Base-by-base conservation (phyloP, 305 asterid species). In the Andrographis paniculata region DNA sequence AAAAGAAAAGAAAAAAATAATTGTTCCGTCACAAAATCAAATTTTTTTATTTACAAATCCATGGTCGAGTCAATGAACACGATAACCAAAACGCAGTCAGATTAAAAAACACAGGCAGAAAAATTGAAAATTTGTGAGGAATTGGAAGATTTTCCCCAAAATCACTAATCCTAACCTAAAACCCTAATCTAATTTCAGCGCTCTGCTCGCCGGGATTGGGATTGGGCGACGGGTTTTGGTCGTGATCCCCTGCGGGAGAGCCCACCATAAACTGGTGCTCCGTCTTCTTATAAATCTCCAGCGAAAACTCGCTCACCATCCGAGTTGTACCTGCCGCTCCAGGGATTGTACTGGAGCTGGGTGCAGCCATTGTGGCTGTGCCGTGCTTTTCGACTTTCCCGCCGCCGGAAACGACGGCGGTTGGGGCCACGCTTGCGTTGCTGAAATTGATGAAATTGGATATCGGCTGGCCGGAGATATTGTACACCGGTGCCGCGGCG, bases 261-360 rank as follows among this genome's bases (percentile, higher is more conserved):
- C 48, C 75, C 52, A 39, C 87, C 93, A 87, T 76, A 56, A 87
- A 78, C 61, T 87, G 94, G 62, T 75, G 89, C 65, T 87, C 96
- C 57, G 63, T 87, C 60, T 72, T 86, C 20, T 77, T 82, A 42
- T 65, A 79, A 19, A 68, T 60, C 82, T 70, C 76, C 63, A 72
- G 42, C 0, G 86, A 74, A 44, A 81, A 78, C 19, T 84, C 76
- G 73, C 42, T 75, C 49, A 72, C 53, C 75, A 60, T 62, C 47
- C 66, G 87, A 17, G 74, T 53, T 20, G 69, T 31, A 24, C 65
- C 46, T 1, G 70, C 38, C 40, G 61, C 59, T 21, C 48, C 55
- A 20, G 48, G 17, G 3, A 58, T 58, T 24, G 38, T 7, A 33
- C 14, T 33, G 36, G 70, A 33, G 47, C 71, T 39, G 45, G 35